Percentiles rank a stretch among this genome's conserved stretches.
These are phyloP conservation scores for Talaromyces sp. DNA, from an alignment of 2,329 filamentous ascomycete genomes.

Conservation along the genomic window DNA sequence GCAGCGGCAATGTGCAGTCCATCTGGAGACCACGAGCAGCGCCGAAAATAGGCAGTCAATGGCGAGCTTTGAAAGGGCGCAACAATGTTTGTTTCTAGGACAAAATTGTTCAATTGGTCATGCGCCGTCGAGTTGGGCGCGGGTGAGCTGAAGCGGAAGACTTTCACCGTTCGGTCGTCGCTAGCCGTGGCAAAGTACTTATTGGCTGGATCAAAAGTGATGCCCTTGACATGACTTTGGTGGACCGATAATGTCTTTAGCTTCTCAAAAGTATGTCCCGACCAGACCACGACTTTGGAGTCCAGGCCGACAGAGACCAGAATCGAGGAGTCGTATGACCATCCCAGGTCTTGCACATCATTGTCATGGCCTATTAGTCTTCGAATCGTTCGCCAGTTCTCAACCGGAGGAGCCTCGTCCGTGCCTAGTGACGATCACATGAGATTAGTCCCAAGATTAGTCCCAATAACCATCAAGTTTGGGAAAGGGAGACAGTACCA, in stretches of 20 bases:
- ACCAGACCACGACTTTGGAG: constrained; percentile 98
- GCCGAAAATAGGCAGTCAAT: constrained; percentile 90
- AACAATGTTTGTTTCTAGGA: constrained; percentile 85
- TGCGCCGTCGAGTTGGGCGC: constrained; percentile 86
- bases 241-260: constrained; percentile 89
- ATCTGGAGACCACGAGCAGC: constrained; percentile 97
- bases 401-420: constrained; percentile 84
- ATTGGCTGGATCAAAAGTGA: constrained; percentile 96
- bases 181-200: constrained; percentile 99
- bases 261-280: constrained; percentile 95
- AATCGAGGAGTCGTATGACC: constrained; percentile 93
- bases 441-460: constrained; percentile 10
- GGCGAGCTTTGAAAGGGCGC: constrained; percentile 85
- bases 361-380: constrained; percentile 95
- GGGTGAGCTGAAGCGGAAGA: constrained; percentile 90
- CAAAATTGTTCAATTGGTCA: constrained; percentile 95
- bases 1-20: constrained; percentile 95
- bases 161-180: constrained; percentile 93
- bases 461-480: constrained; percentile 6
- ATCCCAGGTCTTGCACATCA: constrained; percentile 94
- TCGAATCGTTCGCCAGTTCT: constrained; percentile 96
- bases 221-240: constrained; percentile 96
- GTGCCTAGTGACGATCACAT: constrained; percentile 48
- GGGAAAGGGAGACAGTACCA: constrained; percentile 48
- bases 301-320: constrained; percentile 93